A percentile compares a stretch with the other conserved stretches of the same genome.
Evolutionary conservation across 75 land plant species (phyloP).

Genomic region (Pinus taeda): DNA sequence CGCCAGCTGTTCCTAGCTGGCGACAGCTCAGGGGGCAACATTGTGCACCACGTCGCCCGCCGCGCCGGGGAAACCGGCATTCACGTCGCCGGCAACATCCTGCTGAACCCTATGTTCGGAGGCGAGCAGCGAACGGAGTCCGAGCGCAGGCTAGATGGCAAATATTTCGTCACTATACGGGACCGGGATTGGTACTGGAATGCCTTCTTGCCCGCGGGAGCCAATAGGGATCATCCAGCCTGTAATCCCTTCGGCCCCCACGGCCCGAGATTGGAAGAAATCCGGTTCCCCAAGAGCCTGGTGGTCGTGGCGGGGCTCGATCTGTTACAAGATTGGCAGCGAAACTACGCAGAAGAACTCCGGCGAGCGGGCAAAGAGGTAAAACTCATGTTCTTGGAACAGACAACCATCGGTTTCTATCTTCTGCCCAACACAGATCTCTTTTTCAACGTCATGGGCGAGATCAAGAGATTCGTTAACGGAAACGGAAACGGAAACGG

Average conservation of each 20-base stretch:
- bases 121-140: constrained; percentile 65
- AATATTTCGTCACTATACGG: constrained; percentile 72
- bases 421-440: constrained; percentile 73
- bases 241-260: constrained; percentile 79
- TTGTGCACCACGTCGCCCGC: constrained; percentile 78
- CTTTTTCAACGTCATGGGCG: constrained; percentile 61
- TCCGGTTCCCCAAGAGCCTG: constrained; percentile 61
- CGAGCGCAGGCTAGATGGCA: constrained; percentile 63
- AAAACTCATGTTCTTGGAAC: constrained; percentile 46
- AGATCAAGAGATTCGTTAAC: constrained; percentile 48
- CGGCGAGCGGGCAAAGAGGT: constrained; percentile 53
- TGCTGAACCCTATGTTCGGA: constrained; percentile 88
- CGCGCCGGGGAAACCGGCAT: constrained; percentile 46
- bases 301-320: constrained; percentile 79
- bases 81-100: constrained; percentile 52
- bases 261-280: constrained; percentile 19
- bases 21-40: constrained; percentile 95
- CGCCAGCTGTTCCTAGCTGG: constrained; percentile 57
- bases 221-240: constrained; percentile 84
- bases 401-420: constrained; percentile 81
- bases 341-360: constrained; percentile 59
- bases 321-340: constrained; percentile 77
- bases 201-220: constrained; percentile 73
- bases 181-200: constrained; percentile 92
- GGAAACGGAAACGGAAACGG: background rate